Evolutionary conservation across 2,329 filamentous ascomycete species (phyloP), one percentile per base, ranked within the genome.

Genomic region (Cladorrhinum sp.): DNA sequence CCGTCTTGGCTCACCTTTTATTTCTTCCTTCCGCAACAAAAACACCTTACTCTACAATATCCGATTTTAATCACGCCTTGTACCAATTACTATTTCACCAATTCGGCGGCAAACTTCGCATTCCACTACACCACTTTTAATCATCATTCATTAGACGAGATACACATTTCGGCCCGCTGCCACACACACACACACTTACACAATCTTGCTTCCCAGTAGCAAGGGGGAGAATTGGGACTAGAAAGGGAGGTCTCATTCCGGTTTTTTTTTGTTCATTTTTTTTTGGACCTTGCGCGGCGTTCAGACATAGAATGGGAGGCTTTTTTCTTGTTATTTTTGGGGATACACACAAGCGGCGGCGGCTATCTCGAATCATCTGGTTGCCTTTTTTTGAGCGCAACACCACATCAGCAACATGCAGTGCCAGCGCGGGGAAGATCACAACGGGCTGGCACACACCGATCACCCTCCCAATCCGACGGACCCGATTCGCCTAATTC

Each of bases 71-170:
- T 67, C 50, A 62, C 61, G 51, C 56, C 41, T 58, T 64, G 57
- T 58, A 65, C 57, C 55, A 63, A 51, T 60, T 61, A 25, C 55
- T 52, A 57, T 50, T 53, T 55, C 55, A 23, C 45, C n/a, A 3
- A 49, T 49, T 18, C 20, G 24, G 41, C 36, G 25, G 54, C 12
- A 49, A 38, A 57, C 62, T 52, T 59, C 53, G 27, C 66, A 68
- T 71, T 70, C 65, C 68, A 67, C 66, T 69, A 70, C 66, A 67
- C 55, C 63, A 67, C 70, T 71, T 72, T 73, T 74, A 74, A 74
- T 74, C 68, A 64, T 64, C 64, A 66, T 70, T 70, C 64, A 64
- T 63, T 63, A 65, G 59, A 67, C 64, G 66, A n/a, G n/a, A 69
- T 69, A 69, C 55, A 70, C 60, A 63, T 63, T 61, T 64, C 62